Percentiles rank a stretch among this genome's conserved stretches.
phyloP scores from a whole-genome alignment of 1,284 basidiomycete species.

The Albatrellus sp. region DNA sequence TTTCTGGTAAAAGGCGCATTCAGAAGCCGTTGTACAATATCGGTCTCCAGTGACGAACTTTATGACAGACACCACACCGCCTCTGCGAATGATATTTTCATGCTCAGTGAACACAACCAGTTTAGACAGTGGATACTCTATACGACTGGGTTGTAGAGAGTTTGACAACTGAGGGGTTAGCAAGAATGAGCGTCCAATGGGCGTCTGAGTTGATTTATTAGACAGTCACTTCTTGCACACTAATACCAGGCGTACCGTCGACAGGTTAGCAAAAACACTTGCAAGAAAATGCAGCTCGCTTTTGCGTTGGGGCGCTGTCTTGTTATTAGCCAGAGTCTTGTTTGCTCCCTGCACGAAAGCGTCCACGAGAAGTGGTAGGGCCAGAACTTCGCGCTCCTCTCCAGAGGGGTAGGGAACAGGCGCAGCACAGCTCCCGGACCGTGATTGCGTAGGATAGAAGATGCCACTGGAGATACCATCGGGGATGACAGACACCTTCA shows the following conservation, averaged over 20 bases:
- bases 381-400: constrained; percentile 43
- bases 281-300: constrained; percentile 80
- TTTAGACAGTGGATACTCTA: constrained; percentile 75
- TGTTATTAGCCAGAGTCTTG: constrained; percentile 31
- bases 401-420: constrained; percentile 52
- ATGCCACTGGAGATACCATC: constrained; percentile 28
- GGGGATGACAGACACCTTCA: constrained; percentile 57
- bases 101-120: constrained; percentile 84
- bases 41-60: constrained; percentile 43
- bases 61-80: constrained; percentile 75
- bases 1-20: constrained; percentile 37
- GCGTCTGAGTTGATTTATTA: constrained; percentile 29
- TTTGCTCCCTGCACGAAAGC: constrained; percentile 72
- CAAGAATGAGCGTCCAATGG: constrained; percentile 61
- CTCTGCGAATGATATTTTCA: constrained; percentile 70
- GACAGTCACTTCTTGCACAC: background rate
- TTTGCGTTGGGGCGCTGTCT: constrained; percentile 46
- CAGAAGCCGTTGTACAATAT: background rate
- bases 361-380: constrained; percentile 71
- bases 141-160: constrained; percentile 22
- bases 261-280: constrained; percentile 86
- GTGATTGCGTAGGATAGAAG: constrained; percentile 63
- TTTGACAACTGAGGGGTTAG: constrained; percentile 42
- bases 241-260: constrained; percentile 39
- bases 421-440: constrained; percentile 57